Percentiles rank a stretch among this genome's conserved stretches.
phyloP scores from a whole-genome alignment of 2,329 filamentous ascomycete genomes.

The Pseudopithomyces chartarum region DNA sequence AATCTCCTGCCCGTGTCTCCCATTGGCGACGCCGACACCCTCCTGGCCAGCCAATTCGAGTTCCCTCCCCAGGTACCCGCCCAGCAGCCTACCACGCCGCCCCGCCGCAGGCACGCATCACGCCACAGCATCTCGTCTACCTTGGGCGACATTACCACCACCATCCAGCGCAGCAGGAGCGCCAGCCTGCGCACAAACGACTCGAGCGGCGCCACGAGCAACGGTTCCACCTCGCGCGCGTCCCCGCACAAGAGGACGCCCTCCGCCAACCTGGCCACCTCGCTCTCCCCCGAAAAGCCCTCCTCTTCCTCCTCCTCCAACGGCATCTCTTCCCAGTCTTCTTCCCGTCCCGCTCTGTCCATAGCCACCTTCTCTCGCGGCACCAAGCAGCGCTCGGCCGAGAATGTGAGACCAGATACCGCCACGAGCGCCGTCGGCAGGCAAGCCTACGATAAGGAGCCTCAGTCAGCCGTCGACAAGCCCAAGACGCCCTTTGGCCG shows the following conservation, averaged over 20 bases:
- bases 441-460: slow-evolving; percentile 36
- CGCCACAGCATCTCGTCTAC: slow-evolving; percentile 42
- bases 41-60: slow-evolving; percentile 27
- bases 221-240: slow-evolving; percentile 17
- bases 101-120: slow-evolving; percentile 30
- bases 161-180: slow-evolving; percentile 45
- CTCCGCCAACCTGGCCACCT: slow-evolving; percentile 41
- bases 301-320: slow-evolving; percentile 19
- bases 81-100: slow-evolving; percentile 36
- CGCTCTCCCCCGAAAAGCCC: slow-evolving; percentile 43
- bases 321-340: slow-evolving; percentile 20
- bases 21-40: slow-evolving; percentile 9
- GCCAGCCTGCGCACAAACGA: slow-evolving; percentile 49
- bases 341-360: slow-evolving; percentile 43
- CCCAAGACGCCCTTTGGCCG: slow-evolving; percentile 42
- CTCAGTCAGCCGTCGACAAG: slow-evolving; percentile 39
- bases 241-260: slow-evolving; percentile 42
- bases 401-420: slow-evolving; percentile 34
- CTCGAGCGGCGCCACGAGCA: slow-evolving; percentile 25
- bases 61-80: slow-evolving; percentile 20
- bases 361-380: slow-evolving; percentile 44
- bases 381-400: slow-evolving; percentile 42
- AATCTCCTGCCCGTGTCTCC: slow-evolving; percentile 5
- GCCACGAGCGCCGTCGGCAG: slow-evolving; percentile 1
- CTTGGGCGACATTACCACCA: slow-evolving; percentile 45